Evolutionary conservation across 768 basidiomycete species (phyloP).

Genomic region (Tulasnella sp.): DNA sequence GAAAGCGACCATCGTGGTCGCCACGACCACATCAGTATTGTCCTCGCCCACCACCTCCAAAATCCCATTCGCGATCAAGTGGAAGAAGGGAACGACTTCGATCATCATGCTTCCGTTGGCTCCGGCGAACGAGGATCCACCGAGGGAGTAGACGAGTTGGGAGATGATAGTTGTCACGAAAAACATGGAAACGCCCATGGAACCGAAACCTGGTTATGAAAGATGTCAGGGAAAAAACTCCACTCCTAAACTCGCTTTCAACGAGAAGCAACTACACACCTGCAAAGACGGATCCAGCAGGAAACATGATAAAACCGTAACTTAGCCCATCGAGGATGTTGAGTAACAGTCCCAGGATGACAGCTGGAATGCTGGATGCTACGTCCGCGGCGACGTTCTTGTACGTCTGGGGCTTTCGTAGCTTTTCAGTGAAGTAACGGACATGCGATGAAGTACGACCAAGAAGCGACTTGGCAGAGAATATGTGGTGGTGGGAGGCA

Average conservation of each 20-base stretch:
- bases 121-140: constrained; percentile 80
- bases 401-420: background rate
- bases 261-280: constrained; percentile 19
- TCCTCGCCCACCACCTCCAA: constrained; percentile 59
- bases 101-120: constrained; percentile 98
- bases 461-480: too few species aligned
- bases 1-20: constrained; percentile 85
- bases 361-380: constrained; percentile 49
- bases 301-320: constrained; percentile 96
- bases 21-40: constrained; percentile 59
- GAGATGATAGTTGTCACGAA: constrained; percentile 75
- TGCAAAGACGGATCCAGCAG: constrained; percentile 65
- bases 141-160: constrained; percentile 74
- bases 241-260: too few species aligned
- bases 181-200: constrained; percentile 91
- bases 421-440: background rate
- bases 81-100: constrained; percentile 96
- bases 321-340: constrained; percentile 92
- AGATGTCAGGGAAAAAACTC: background rate
- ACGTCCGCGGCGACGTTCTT: background rate
- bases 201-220: constrained; percentile 42
- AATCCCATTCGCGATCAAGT: constrained; percentile 75
- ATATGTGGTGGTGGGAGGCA: too few species aligned
- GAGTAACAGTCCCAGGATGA: constrained; percentile 69
- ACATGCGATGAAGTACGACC: too few species aligned